A percentile compares a stretch with the other conserved stretches of the same genome.
These are phyloP conservation scores for Globisporangium splendens DNA, from an alignment of 352 stramenopile genomes.

Conservation along the genomic window DNA sequence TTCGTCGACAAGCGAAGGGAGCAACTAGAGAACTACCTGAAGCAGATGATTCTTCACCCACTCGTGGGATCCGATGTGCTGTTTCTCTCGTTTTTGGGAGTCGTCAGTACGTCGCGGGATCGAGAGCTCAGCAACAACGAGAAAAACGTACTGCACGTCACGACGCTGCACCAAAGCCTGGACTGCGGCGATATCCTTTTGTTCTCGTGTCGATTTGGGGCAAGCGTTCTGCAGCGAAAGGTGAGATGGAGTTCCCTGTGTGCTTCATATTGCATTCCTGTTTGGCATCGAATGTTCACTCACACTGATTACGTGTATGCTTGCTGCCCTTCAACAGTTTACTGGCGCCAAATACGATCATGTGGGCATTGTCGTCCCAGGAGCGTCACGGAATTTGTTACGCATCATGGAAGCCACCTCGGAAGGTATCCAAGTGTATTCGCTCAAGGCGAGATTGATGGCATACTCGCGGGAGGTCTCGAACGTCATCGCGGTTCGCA, in stretches of 20 bases:
- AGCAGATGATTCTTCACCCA: constrained; percentile 43
- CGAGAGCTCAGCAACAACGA: constrained; percentile 55
- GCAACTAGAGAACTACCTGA: constrained; percentile 69
- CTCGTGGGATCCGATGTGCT: constrained; percentile 55
- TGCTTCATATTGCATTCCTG: neutral
- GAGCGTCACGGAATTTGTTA: constrained; percentile 49
- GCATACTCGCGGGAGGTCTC: constrained; percentile 79
- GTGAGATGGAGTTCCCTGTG: constrained; percentile 18
- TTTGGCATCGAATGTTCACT: neutral
- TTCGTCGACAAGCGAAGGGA: constrained; percentile 59
- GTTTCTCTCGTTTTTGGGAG: constrained; percentile 71
- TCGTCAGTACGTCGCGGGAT: constrained; percentile 66
- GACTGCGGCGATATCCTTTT: constrained; percentile 73
- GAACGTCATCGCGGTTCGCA: constrained; percentile 74
- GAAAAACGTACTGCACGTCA: constrained; percentile 73
- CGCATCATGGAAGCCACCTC: constrained; percentile 78
- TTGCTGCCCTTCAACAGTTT: constrained; percentile 27
- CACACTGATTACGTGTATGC: neutral
- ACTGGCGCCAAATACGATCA: constrained; percentile 80
- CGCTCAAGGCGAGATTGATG: constrained; percentile 71
- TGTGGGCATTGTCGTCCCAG: constrained; percentile 74
- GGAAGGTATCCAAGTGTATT: constrained; percentile 78
- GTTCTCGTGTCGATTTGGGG: constrained; percentile 77
- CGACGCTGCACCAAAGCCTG: constrained; percentile 67
- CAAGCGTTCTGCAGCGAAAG: constrained; percentile 76